These are phyloP conservation scores for Aureobasidium leucospermi DNA, from an alignment of 2,329 filamentous ascomycete species.

Conservation along the genomic window DNA sequence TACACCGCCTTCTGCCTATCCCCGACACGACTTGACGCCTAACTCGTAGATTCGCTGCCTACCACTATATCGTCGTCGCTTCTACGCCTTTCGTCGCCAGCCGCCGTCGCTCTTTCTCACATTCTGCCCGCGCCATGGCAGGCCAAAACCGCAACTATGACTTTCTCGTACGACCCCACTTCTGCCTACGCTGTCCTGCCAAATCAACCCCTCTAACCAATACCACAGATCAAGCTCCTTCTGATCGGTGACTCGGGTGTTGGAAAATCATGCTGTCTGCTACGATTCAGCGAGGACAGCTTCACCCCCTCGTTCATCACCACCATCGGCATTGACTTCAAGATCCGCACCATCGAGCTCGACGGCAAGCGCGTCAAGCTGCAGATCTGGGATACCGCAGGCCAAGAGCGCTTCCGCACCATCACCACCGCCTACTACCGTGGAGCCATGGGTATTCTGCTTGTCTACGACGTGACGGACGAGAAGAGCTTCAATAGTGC, in stretches of 20 bases:
- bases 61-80: background rate
- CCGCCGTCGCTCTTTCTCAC: background rate
- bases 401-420: conserved; percentile 95
- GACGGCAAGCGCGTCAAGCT: conserved; percentile 98
- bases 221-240: conserved; percentile 79
- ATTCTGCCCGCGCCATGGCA: conserved; percentile 58
- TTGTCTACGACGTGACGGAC: conserved; percentile 98
- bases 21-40: background rate
- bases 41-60: background rate
- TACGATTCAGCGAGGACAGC: conserved; percentile 95
- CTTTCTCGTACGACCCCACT: conserved; percentile 66
- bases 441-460: conserved; percentile 93
- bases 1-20: background rate
- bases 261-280: conserved; percentile 92
- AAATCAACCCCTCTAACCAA: background rate
- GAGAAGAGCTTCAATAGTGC: conserved; percentile 91
- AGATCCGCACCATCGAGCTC: conserved; percentile 97
- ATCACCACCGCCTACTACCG: conserved; percentile 99
- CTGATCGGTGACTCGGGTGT: conserved; percentile 95
- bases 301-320: conserved; percentile 98
- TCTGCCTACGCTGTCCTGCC: conserved; percentile 2
- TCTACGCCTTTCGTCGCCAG: background rate
- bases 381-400: conserved; percentile 99
- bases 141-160: conserved; percentile 93
- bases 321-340: conserved; percentile 99